Evolutionary conservation across 805 yeast genomes (phyloP), one percentile per base, ranked within the genome.

Genomic region (Candida schatavii): DNA sequence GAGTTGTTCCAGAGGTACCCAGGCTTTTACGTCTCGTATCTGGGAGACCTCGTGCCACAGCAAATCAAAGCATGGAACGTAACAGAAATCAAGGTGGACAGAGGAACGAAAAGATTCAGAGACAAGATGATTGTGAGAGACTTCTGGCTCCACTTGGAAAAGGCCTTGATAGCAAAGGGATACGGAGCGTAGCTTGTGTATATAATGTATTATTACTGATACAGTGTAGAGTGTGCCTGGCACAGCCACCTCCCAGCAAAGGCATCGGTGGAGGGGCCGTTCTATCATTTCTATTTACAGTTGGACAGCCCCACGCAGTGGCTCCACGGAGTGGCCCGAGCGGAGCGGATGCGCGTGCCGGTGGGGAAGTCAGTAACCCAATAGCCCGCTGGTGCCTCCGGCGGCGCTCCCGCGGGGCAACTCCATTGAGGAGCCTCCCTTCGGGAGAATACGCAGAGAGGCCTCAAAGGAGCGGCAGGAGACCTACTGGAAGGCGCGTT

Each of bases 61-160:
- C 78, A 78, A 42, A 77, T 90, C 29, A 75, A 77, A 47, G 85
- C 83, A 44, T 93, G 99, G 99, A 91, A 93, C 59, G 95, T 93
- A 18, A 79, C 83, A 48, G 79, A 79, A 33, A 77, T 91, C 41
- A 77, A 76, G 30, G 70, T 93, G 15, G 98, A 93, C 56, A 81
- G 93, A 52, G 70, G 70, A 22, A 81, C 77, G 35, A 86, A 80
- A 57, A 72, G 98, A 49, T 91, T 90, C 68, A 80, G 85, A 56
- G 99, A 93, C 61, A 78, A 87, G 45, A 95, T 91, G 72, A 83
- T 87, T 14, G 85, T 83, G 23, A 89, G 86, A 57, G 77, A 75
- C 40, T 79, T 93, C 52, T 91, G 99, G 99, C 84, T 80, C 37
- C 77, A 77, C 29, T 64, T 91, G 38, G 98, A 93, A 52, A 81